These are phyloP conservation scores for Herpetomonas samuelpessoai DNA, from an alignment of 208 protist genomes.

Conservation along the genomic window DNA sequence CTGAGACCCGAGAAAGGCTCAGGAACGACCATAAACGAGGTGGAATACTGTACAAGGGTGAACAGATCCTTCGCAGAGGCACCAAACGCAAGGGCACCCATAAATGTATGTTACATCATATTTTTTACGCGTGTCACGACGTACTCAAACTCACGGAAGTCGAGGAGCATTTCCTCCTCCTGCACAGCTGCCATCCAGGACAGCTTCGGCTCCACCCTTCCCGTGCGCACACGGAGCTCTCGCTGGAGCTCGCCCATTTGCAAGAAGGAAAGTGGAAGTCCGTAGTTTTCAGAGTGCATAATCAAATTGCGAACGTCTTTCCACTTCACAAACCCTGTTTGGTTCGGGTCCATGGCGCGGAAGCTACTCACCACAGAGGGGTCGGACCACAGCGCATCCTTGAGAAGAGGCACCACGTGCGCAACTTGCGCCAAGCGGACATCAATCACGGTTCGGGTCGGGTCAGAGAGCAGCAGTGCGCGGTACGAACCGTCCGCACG, in stretches of 20 bases:
- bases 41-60: no score
- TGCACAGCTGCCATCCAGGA: constrained; percentile 54
- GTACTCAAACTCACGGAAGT: constrained; percentile 70
- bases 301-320: constrained; percentile 65
- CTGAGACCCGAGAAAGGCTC: no score
- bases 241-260: constrained; percentile 53
- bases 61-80: no score
- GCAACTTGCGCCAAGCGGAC: constrained; percentile 75
- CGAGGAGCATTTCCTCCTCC: constrained; percentile 65
- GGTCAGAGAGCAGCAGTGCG: constrained; percentile 92
- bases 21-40: no score
- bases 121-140: constrained; percentile 52
- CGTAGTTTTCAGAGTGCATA: constrained; percentile 47
- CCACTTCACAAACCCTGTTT: constrained; percentile 57
- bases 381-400: constrained; percentile 80
- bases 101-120: constrained; percentile 40
- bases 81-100: no score
- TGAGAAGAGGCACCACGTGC: constrained; percentile 52
- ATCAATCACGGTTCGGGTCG: constrained; percentile 94
- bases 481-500: constrained; percentile 50
- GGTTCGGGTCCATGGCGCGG: constrained; percentile 95
- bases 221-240: constrained; percentile 49
- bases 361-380: constrained; percentile 96
- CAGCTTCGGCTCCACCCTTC: constrained; percentile 46
- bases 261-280: constrained; percentile 43